Base-by-base conservation (phyloP, 1,139 yeast genomes). In the Kazachstania sp. region DNA sequence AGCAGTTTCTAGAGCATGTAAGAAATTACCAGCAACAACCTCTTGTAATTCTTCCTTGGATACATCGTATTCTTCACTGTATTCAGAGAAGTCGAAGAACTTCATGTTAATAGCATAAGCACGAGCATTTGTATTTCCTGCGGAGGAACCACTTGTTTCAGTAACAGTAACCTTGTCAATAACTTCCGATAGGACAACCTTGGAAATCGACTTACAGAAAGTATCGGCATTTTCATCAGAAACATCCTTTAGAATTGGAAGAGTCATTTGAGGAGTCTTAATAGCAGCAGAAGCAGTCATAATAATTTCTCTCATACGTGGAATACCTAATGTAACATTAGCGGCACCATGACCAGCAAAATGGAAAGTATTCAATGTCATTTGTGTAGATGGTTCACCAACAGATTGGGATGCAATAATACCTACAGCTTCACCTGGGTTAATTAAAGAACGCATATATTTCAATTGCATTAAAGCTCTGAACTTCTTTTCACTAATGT, bases 321-420 rank as follows among this genome's bases (percentile, higher is more conserved):
- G 99, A 65, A 94, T 94, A 84, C 99, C 99, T 64, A 94, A 77
- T 1, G 99, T 94, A 57, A 94, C 99, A 70, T 94, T 94, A 44
- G 98, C 98, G 50, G 98, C 99, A 79, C 99, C 99, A 72, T 94
- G 98, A 67, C 99, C 99, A 59, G 99, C 99, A 64, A 94, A 94
- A 74, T 94, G 99, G 95, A 94, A 94, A 47, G 99, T 94, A 69
- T 94, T 94, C 64, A 94, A 78, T 19, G 99, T 94, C 99, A 94
- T 94, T 73, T 94, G 99, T 6, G 99, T 94, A 4, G 97, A 88
- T 45, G 99, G 99, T 71, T 94, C 99, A 71, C 99, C 99, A 66
- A 94, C 83, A 48, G 97, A 90, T 71, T 94, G 97, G 37, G 97
- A 86, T 9, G 98, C 98, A 70, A 94, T 85, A 63, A 94, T 90